Base-by-base conservation (phyloP, 768 basidiomycete species). In the Suillus hirtellus region DNA sequence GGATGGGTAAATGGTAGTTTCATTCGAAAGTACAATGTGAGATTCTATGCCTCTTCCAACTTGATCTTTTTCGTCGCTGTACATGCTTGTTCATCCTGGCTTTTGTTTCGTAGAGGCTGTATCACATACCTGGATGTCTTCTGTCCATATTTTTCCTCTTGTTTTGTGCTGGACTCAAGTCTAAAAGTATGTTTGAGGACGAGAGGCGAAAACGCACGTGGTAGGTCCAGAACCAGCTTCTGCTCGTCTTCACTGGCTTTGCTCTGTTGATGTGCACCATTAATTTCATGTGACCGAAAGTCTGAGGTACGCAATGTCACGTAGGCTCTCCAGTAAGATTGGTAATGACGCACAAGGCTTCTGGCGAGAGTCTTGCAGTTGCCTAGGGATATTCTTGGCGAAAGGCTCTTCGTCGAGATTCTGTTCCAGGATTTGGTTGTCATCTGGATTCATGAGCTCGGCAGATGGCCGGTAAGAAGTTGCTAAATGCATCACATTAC, bases 1-100 rank as follows among this genome's bases (percentile, higher is more conserved):
- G 70, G 75, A 73, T 9, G 73, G 73, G 24, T 76, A 60, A 72
- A 12, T 21, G 37, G 38, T 40, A 15, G 14, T 56, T 4, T 24
- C 37, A 21, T 55, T 37, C 21, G 15, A 38, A 54, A 54, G 54
- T 56, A 56, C 37, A 17, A 38, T 24, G 9, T 17, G 24, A 27
- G 38, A 42, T 31, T 55, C 55, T 61, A 61, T 37, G 19, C 34
- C 2, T 62, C 27, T 42, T 64, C 64, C 14, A 40, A 17, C 43
- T 64, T 64, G 17, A 64, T 40, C 61, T 49, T 64, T 46, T 64
- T 56, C 15, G 14, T 47, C 35, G 27, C 61, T 64, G 35, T 35
- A 31, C 4, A 14, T 38, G 8, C 15, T 2, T 46, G 8, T 21
- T 47, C 31, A 21, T 54, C 43, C 31, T 46, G 12, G 21, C 12